Conservation (phyloP, 257 asterid species). For the Fraxinus cuspidata region DNA sequence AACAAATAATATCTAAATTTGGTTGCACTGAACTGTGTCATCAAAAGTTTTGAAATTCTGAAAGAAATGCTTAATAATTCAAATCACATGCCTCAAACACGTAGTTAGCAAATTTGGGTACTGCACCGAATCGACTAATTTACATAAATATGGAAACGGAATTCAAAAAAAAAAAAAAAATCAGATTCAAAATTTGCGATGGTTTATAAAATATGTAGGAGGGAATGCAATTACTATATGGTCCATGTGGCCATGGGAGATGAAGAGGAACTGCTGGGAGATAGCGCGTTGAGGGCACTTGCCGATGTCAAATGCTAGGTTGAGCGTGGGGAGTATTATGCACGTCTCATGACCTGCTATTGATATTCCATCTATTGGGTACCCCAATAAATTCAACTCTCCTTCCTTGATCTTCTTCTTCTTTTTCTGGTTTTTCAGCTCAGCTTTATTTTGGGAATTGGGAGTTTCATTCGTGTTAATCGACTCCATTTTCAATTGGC, state of each 20-base stretch:
- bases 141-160: not conserved
- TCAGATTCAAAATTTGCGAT: not conserved
- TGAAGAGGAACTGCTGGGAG: conserved; percentile 87
- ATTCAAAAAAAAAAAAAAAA: not conserved
- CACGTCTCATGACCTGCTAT: conserved; percentile 98
- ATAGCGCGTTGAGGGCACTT: conserved; percentile 97
- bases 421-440: conserved; percentile 11
- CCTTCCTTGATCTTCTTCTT: conserved; percentile 49
- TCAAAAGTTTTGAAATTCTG: not conserved
- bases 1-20: not conserved
- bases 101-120: not conserved
- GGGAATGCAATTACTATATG: conserved; percentile 60
- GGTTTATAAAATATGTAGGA: not conserved
- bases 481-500: not conserved
- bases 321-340: conserved; percentile 76
- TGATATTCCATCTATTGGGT: conserved; percentile 74
- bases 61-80: not conserved
- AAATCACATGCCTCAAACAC: not conserved
- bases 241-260: conserved; percentile 99
- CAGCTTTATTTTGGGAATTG: not conserved
- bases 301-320: conserved; percentile 84
- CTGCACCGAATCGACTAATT: not conserved
- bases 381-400: conserved; percentile 64
- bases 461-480: not conserved
- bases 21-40: not conserved